A percentile compares a stretch with the other conserved stretches of the same genome.
Evolutionary conservation across 2,329 filamentous ascomycete species (phyloP).

Genomic region (Phialophora expanda): DNA sequence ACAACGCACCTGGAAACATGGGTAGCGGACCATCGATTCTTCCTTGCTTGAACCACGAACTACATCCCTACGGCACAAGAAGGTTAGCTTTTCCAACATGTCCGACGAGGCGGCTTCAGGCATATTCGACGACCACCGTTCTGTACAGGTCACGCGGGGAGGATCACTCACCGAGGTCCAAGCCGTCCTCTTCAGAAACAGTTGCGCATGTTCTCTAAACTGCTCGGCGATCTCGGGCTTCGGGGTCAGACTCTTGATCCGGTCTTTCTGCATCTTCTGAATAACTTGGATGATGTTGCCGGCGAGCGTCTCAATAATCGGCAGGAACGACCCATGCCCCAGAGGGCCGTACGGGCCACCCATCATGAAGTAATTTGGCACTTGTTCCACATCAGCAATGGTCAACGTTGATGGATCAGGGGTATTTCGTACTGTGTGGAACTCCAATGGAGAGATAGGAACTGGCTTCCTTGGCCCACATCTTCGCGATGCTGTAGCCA

Average conservation of each 20-base stretch:
- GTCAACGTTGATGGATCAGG: not conserved
- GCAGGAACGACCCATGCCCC: slow-evolving; percentile 35
- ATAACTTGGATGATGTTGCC: slow-evolving; percentile 33
- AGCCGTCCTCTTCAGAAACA: slow-evolving; percentile 48
- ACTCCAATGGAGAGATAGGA: slow-evolving; percentile 34
- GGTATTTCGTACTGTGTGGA: slow-evolving; percentile 24
- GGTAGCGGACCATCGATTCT: slow-evolving; percentile 39
- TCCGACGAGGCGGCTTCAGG: not conserved
- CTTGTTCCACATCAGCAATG: slow-evolving; percentile 25
- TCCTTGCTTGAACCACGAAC: slow-evolving; percentile 34
- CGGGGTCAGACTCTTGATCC: slow-evolving; percentile 42
- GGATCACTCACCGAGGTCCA: slow-evolving; percentile 21
- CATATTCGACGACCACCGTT: not conserved
- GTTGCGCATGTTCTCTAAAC: slow-evolving; percentile 55
- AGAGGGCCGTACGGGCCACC: slow-evolving; percentile 40
- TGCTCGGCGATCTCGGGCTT: slow-evolving; percentile 54
- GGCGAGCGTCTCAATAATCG: slow-evolving; percentile 27
- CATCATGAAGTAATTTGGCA: slow-evolving; percentile 42
- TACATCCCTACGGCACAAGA: slow-evolving; percentile 17
- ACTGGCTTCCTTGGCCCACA: slow-evolving; percentile 29
- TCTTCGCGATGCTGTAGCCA: slow-evolving; percentile 27
- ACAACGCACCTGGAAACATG: slow-evolving; percentile 43
- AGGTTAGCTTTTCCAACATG: not conserved
- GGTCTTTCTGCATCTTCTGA: slow-evolving; percentile 35
- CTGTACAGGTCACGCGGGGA: not conserved